A percentile compares a stretch with the other conserved stretches of the same genome.
Conservation (phyloP, 495 filamentous ascomycete species). For the Penicillium canescens region DNA sequence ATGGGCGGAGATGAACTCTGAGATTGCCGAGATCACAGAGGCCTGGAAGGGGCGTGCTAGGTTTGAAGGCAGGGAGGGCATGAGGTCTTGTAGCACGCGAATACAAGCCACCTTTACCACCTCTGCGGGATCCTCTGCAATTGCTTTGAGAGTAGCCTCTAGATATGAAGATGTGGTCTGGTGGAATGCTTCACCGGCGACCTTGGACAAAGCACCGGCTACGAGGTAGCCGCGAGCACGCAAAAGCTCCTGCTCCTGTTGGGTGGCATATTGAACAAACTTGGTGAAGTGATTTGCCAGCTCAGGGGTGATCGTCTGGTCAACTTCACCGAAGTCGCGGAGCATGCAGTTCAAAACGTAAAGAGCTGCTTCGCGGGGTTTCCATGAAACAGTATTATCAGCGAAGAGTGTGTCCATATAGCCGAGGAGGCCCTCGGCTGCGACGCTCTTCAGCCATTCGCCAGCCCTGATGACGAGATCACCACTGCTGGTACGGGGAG, state of each 20-base stretch:
- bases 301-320: slow-evolving; percentile 62
- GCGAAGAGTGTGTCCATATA: slow-evolving; percentile 70
- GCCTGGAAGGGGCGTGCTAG: slow-evolving; percentile 64
- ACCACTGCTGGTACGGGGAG: slow-evolving; percentile 85
- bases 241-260: slow-evolving; percentile 66
- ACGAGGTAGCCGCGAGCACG: slow-evolving; percentile 83
- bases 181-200: slow-evolving; percentile 53
- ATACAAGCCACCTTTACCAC: slow-evolving; percentile 91
- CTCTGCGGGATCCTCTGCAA: slow-evolving; percentile 73
- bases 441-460: slow-evolving; percentile 74
- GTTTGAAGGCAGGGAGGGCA: slow-evolving; percentile 56
- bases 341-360: slow-evolving; percentile 80
- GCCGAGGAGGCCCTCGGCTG: slow-evolving; percentile 71
- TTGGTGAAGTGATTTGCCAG: slow-evolving; percentile 71
- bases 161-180: slow-evolving; percentile 62
- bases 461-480: slow-evolving; percentile 91
- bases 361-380: slow-evolving; percentile 73
- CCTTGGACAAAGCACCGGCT: slow-evolving; percentile 69
- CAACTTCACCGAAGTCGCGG: slow-evolving; percentile 75
- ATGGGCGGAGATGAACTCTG: slow-evolving; percentile 72
- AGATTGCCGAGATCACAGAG: slow-evolving; percentile 72
- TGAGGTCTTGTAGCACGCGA: slow-evolving; percentile 81
- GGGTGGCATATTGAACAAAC: slow-evolving; percentile 76
- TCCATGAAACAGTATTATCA: slow-evolving; percentile 54
- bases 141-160: slow-evolving; percentile 71